Evolutionary conservation across 768 basidiomycete genomes (phyloP).

Genomic region (Pleurotus eryngii): DNA sequence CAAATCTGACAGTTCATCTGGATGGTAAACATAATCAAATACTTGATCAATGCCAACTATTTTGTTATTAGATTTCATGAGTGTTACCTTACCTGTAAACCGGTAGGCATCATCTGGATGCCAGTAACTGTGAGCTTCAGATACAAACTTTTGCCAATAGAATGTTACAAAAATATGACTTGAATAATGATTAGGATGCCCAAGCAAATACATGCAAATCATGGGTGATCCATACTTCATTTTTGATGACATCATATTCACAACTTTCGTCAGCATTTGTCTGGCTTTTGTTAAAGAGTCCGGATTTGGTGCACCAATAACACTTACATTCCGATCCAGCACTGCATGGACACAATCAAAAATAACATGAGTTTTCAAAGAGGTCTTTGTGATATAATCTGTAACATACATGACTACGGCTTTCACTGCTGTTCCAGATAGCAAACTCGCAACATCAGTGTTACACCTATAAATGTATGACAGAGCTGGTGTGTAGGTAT

Average conservation of each 20-base stretch:
- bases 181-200: conserved; percentile 28
- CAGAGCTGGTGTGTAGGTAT: conserved; percentile 20
- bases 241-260: conserved; percentile 26
- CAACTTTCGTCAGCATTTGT: conserved; percentile 22
- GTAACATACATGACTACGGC: conserved; percentile 30
- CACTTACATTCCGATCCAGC: conserved; percentile 13
- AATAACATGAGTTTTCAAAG: conserved; percentile 27
- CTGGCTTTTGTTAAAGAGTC: conserved; percentile 15
- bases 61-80: conserved; percentile 14
- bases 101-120: conserved; percentile 6
- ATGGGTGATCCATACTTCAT: conserved; percentile 27
- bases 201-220: conserved; percentile 8
- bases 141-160: conserved; percentile 14
- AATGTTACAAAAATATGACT: conserved; percentile 15
- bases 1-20: conserved; percentile 9
- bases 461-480: conserved; percentile 28
- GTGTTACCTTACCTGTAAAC: conserved; percentile 14
- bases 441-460: conserved; percentile 26
- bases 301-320: not conserved
- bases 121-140: conserved; percentile 12
- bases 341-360: conserved; percentile 8
- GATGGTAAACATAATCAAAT: conserved; percentile 13
- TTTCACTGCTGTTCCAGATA: conserved; percentile 31
- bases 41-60: conserved; percentile 19
- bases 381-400: conserved; percentile 25